These are phyloP conservation scores for Ustilago shanxiensis DNA, from an alignment of 1,284 basidiomycete genomes.

Conservation along the genomic window DNA sequence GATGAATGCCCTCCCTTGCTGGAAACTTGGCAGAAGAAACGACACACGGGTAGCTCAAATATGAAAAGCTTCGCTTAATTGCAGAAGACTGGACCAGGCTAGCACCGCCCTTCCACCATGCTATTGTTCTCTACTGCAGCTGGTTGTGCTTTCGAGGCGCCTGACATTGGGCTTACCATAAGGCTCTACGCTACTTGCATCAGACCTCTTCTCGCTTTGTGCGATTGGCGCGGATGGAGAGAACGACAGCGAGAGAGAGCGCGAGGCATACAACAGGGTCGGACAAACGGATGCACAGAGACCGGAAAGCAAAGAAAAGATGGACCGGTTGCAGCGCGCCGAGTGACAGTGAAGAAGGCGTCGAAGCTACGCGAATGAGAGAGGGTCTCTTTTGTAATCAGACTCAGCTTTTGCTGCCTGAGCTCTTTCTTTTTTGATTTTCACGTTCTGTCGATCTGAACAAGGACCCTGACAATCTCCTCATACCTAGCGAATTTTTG, in stretches of 20 bases:
- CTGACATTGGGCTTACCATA: no score
- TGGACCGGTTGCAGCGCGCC: conserved; percentile 6
- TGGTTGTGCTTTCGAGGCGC: no score
- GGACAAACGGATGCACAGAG: not conserved
- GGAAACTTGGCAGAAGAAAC: conserved; percentile 5
- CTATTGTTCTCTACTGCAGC: no score
- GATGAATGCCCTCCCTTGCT: not conserved
- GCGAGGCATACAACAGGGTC: not conserved
- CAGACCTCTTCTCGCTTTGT: no score
- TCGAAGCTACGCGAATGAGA: conserved; percentile 21
- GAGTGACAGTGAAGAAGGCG: not conserved
- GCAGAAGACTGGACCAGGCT: no score
- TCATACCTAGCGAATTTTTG: no score
- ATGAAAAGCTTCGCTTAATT: no score
- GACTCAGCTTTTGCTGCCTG: conserved; percentile 5
- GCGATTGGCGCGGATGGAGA: no score
- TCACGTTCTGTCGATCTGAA: conserved; percentile 18
- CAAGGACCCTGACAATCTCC: conserved; percentile 9
- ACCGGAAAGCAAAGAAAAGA: conserved; percentile 4
- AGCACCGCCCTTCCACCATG: no score
- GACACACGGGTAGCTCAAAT: no score
- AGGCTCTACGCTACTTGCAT: no score
- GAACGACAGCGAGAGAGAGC: no score
- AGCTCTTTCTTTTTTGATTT: not conserved
- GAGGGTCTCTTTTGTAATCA: conserved; percentile 32